Percentiles rank a stretch among this genome's conserved stretches.
Evolutionary conservation across 805 yeast genomes (phyloP).

Genomic region (Wickerhamomyces tratensis): DNA sequence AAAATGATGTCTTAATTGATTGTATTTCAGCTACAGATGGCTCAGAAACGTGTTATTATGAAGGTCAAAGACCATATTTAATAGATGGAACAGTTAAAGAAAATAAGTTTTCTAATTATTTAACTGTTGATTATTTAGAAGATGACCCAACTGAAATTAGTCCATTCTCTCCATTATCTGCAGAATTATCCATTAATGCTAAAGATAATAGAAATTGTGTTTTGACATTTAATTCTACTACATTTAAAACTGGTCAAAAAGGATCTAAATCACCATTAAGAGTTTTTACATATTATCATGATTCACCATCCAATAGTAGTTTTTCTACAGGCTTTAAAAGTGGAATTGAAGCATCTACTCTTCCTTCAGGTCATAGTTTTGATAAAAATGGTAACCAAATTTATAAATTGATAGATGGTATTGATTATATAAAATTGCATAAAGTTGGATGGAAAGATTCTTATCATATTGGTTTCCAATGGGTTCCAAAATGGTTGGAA

Average conservation of each 20-base stretch:
- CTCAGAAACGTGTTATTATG: conserved; percentile 42
- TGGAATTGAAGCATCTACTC: background rate
- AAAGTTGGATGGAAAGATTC: conserved; percentile 50
- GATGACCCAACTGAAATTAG: conserved; percentile 35
- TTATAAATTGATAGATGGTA: conserved; percentile 51
- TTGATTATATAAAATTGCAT: conserved; percentile 53
- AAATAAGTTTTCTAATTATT: conserved; percentile 29
- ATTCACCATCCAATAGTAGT: conserved; percentile 8
- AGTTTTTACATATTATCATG: conserved; percentile 42
- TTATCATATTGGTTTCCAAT: conserved; percentile 59
- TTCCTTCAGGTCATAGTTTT: conserved; percentile 16
- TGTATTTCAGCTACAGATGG: conserved; percentile 35
- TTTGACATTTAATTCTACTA: conserved; percentile 45
- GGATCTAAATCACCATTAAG: conserved; percentile 50
- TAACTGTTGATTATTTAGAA: conserved; percentile 40
- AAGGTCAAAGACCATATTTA: conserved; percentile 38
- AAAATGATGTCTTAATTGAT: conserved; percentile 14
- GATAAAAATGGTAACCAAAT: conserved; percentile 32
- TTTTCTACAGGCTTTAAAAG: background rate
- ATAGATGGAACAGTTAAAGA: conserved; percentile 26
- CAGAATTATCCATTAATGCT: conserved; percentile 49
- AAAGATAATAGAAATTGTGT: conserved; percentile 58
- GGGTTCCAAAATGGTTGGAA: conserved; percentile 58
- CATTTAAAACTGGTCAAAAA: conserved; percentile 21
- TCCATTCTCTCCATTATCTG: conserved; percentile 54